phyloP scores from a whole-genome alignment of 148 eudicot genomes.

The Linanthus parryae region DNA sequence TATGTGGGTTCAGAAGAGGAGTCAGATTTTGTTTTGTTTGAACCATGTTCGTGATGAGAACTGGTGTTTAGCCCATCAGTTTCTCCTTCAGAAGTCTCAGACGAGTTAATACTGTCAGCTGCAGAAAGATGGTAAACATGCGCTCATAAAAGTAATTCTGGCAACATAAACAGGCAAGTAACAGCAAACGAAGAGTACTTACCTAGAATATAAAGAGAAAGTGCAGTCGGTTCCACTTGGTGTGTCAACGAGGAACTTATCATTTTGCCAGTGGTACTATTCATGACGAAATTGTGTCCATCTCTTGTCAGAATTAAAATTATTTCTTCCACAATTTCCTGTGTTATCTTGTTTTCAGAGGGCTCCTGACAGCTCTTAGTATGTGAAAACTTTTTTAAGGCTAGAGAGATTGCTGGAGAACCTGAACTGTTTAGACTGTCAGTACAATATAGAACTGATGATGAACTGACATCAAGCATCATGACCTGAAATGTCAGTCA shows the following conservation, averaged over 20 bases:
- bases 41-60: conserved; percentile 20
- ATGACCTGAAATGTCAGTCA: conserved; percentile 53
- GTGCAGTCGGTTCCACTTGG: conserved; percentile 43
- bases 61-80: conserved; percentile 23
- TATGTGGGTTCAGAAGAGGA: conserved; percentile 19
- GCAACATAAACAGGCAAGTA: too few relatives aligned
- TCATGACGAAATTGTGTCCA: conserved; percentile 40
- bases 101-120: conserved; percentile 33
- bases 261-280: conserved; percentile 50
- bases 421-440: conserved; percentile 42
- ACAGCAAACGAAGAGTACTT: conserved; percentile 32
- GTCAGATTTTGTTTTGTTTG: conserved; percentile 18
- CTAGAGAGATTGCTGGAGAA: conserved; percentile 51
- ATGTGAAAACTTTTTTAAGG: conserved; percentile 29
- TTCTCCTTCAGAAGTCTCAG: conserved; percentile 33
- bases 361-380: conserved; percentile 24
- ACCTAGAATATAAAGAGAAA: conserved; percentile 75
- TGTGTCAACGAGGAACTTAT: conserved; percentile 36
- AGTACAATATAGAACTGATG: conserved; percentile 56
- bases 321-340: conserved; percentile 36
- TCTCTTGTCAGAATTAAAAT: conserved; percentile 52
- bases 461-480: conserved; percentile 52
- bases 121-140: too few relatives aligned
- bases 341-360: conserved; percentile 24
- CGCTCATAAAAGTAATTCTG: too few relatives aligned